These are phyloP conservation scores for Diplogelasinospora grovesii DNA, from an alignment of 495 filamentous ascomycete species.

Conservation along the genomic window DNA sequence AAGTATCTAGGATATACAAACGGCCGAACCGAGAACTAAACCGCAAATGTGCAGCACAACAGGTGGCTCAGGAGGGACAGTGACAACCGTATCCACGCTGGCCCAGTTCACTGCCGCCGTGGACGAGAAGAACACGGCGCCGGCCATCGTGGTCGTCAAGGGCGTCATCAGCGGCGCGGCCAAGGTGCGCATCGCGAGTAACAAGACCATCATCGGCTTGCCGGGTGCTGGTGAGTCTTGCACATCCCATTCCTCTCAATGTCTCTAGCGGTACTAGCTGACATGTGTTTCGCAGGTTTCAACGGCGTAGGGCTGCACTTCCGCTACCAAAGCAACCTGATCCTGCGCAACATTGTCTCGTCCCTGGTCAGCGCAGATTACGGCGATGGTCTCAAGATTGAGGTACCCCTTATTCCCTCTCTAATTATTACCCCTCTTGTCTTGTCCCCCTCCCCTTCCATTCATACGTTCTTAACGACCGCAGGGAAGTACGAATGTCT, in stretches of 20 bases:
- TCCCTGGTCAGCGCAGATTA: conserved; percentile 50
- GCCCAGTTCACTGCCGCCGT: conserved; percentile 47
- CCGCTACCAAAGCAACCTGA: conserved; percentile 45
- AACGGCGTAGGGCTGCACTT: conserved; percentile 42
- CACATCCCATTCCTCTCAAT: neutral
- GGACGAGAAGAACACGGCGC: conserved; percentile 29
- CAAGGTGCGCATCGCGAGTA: conserved; percentile 42
- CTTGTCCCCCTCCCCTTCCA: neutral
- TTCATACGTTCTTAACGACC: neutral
- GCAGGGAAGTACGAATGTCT: conserved; percentile 49
- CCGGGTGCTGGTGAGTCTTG: conserved; percentile 23
- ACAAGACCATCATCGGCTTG: conserved; percentile 51
- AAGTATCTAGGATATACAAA: neutral
- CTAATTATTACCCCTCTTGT: neutral
- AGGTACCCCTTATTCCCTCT: conserved; percentile 16
- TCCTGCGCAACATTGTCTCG: conserved; percentile 57
- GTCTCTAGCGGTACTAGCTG: neutral
- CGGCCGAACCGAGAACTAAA: neutral
- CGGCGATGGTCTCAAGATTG: conserved; percentile 55
- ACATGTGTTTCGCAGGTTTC: conserved; percentile 24
- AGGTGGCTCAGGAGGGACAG: conserved; percentile 53
- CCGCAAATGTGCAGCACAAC: conserved; percentile 1
- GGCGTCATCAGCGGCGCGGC: conserved; percentile 39
- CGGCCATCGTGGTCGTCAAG: conserved; percentile 43
- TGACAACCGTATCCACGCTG: conserved; percentile 52